A percentile compares a stretch with the other conserved stretches of the same genome.
Evolutionary conservation across 1,284 basidiomycete genomes (phyloP).

Genomic region (Puccinia hordei): DNA sequence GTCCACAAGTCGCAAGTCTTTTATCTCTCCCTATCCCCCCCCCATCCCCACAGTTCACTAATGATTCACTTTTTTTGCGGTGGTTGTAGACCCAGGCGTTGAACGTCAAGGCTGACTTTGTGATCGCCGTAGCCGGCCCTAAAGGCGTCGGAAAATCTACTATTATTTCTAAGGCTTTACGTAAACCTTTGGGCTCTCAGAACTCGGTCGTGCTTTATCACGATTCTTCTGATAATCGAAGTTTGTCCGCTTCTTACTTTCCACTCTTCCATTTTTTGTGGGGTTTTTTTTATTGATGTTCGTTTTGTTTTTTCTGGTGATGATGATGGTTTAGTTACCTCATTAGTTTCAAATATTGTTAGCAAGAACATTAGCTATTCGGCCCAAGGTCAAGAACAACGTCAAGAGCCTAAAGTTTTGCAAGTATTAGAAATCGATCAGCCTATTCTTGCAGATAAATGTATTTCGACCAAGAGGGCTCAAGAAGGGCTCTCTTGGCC

Average conservation of each 20-base stretch:
- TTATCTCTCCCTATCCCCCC: neutral
- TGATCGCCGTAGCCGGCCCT: slow-evolving; percentile 56
- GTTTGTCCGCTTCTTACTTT: slow-evolving; percentile 2
- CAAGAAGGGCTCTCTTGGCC: slow-evolving; percentile 56
- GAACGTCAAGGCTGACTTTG: slow-evolving; percentile 38
- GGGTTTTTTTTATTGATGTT: no score
- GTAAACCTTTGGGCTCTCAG: neutral
- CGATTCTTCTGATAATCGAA: slow-evolving; percentile 17
- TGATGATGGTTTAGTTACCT: no score
- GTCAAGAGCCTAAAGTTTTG: slow-evolving; percentile 51
- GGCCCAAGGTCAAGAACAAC: no score
- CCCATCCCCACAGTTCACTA: neutral
- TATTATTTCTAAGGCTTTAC: slow-evolving; percentile 55
- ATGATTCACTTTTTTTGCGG: neutral
- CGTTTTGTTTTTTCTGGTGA: no score
- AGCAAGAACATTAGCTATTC: no score
- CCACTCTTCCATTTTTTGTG: no score
- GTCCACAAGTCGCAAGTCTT: neutral
- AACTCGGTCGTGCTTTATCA: slow-evolving; percentile 20
- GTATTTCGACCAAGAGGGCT: slow-evolving; percentile 42
- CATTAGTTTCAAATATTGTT: slow-evolving; percentile 53
- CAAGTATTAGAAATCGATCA: slow-evolving; percentile 57
- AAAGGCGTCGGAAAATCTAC: slow-evolving; percentile 57
- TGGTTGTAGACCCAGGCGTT: slow-evolving; percentile 15
- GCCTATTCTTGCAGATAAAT: slow-evolving; percentile 51